Base-by-base conservation (phyloP, 2,329 filamentous ascomycete genomes). In the Hypoxylon sp. region DNA sequence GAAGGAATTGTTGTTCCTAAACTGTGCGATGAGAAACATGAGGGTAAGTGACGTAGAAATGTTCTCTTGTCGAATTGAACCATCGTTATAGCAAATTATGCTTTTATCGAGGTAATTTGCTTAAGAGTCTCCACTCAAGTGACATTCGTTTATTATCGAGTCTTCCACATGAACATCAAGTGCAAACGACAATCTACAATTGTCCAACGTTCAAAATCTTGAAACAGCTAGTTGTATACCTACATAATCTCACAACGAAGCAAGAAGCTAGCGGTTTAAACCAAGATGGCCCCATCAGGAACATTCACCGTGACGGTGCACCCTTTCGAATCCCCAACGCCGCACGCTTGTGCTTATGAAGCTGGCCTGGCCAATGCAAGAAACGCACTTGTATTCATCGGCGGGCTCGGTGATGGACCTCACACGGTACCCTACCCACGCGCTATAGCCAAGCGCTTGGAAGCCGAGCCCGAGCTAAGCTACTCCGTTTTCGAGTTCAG, bases 361-460 rank as follows among this genome's bases (percentile, higher is more conserved):
- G 72, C 79, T 16, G 83, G 84, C 23, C 74, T 76, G 14, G 43
- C 70, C 9, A 72, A 77, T 41, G 77, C 81, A 61, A 80, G 76
- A 52, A 88, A 92, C 77, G 88, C 88, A 2, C 77, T 93, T 57
- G 77, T 93, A 65, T 91, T 91, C 79, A 84, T 93, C 67, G 90
- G 89, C 66, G 91, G 91, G 34, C 84, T 94, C 14, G 85, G 84
- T 37, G 91, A 93, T 76, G 90, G 90, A 1, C 86, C 90, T 63
- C 86, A 91, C 67, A 89, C 88, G 0, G 84, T 91, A 7, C 79
- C 83, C 0, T 92, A 91, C 64, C 79, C 83, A 50, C 81, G 82
- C 4, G 74, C 76, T 1, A 77, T 88, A 59, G 83, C 85, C 12
- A 74, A 77, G 39, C 76, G 77, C 51, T 75, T 87, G 3, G 79